These are phyloP conservation scores for Anthoceros angustus DNA, from an alignment of 225 moss, liverwort and hornwort genomes.

Conservation along the genomic window DNA sequence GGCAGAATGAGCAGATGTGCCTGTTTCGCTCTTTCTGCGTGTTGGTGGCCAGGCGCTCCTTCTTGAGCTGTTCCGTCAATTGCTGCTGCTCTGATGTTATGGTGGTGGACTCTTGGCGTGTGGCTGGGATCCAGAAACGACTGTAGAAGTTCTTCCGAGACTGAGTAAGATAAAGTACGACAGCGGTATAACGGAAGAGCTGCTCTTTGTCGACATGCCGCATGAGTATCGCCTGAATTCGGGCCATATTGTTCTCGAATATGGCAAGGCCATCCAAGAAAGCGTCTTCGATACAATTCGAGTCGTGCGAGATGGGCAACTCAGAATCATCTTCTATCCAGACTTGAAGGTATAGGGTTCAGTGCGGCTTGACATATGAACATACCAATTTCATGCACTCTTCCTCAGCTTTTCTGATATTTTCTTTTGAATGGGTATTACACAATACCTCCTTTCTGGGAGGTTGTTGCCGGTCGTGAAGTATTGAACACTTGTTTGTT, in stretches of 20 bases:
- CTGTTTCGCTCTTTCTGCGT: background rate
- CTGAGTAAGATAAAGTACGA: constrained; percentile 98
- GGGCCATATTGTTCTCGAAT: constrained; percentile 85
- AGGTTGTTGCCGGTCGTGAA: too few relatives aligned
- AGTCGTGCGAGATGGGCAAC: constrained; percentile 86
- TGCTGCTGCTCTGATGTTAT: background rate
- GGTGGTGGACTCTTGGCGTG: background rate
- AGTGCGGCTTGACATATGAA: too few relatives aligned
- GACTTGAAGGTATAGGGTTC: constrained; percentile 58
- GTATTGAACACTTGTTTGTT: too few relatives aligned
- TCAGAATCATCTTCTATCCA: constrained; percentile 81
- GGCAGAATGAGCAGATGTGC: background rate
- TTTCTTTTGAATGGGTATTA: background rate
- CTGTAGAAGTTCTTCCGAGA: constrained; percentile 89
- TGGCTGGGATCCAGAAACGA: constrained; percentile 51
- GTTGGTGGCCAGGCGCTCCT: background rate
- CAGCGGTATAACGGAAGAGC: constrained; percentile 83
- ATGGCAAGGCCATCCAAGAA: constrained; percentile 91
- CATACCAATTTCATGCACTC: background rate
- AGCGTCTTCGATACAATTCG: constrained; percentile 92
- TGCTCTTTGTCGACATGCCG: constrained; percentile 82
- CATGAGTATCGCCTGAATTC: constrained; percentile 79
- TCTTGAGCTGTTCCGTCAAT: too few relatives aligned
- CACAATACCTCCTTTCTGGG: background rate
- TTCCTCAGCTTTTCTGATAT: background rate